These are phyloP conservation scores for Quaeritorhiza haematococci DNA, from an alignment of 371 early-diverging fungal genomes.

Conservation along the genomic window DNA sequence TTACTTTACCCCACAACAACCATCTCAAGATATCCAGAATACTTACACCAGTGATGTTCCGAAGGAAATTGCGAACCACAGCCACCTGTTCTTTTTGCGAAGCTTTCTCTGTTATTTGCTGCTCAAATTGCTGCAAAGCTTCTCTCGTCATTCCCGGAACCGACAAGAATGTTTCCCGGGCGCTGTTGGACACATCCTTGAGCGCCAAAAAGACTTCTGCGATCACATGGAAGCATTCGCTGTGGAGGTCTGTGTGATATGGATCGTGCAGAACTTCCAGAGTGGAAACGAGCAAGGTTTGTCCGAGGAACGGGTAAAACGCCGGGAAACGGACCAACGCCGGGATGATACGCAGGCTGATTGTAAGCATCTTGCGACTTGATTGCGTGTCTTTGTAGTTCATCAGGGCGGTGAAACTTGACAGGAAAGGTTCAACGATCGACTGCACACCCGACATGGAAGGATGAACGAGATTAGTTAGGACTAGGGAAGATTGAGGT, in stretches of 20 bases:
- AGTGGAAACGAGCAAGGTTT: constrained; percentile 25
- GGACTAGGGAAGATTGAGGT: too few species aligned
- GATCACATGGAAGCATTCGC: constrained; percentile 36
- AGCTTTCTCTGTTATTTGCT: constrained; percentile 4
- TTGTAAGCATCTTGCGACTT: neutral
- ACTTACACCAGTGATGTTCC: constrained; percentile 39
- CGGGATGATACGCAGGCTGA: neutral
- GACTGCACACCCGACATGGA: neutral
- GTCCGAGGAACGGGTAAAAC: constrained; percentile 23
- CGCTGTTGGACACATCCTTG: neutral
- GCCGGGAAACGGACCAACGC: neutral
- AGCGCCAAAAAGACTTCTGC: constrained; percentile 41
- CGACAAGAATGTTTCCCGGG: neutral
- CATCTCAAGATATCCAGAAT: neutral
- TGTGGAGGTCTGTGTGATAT: constrained; percentile 48
- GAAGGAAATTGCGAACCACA: constrained; percentile 35
- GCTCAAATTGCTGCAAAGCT: constrained; percentile 31
- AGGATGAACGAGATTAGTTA: too few species aligned
- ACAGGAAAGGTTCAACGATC: neutral
- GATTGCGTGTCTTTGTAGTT: neutral
- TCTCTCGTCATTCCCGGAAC: neutral
- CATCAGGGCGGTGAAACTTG: neutral
- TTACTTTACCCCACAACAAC: neutral
- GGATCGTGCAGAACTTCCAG: constrained; percentile 45
- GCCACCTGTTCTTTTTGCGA: constrained; percentile 33